Conservation (phyloP, 306 rosid species). For the cucumber (Cucumis sativus) region Cucumber_9930_V3 NC_026660.2:12763501-12764000, state of each 20-base stretch:
- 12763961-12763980: too few species aligned
- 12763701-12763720: background rate
- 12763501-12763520: background rate
- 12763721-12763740: slow-evolving; percentile 2
- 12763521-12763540: background rate
- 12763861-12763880: background rate
- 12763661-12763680: background rate
- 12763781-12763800: background rate
- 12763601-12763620: background rate
- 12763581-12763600: slow-evolving; percentile 5
- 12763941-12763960: too few species aligned
- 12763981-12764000: too few species aligned
- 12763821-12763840: background rate
- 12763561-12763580: background rate
- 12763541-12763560: background rate
- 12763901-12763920: too few species aligned
- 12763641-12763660: background rate
- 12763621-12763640: background rate
- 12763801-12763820: background rate
- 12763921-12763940: too few species aligned
- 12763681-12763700: background rate
- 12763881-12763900: too few species aligned
- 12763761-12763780: background rate
- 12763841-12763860: background rate
- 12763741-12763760: background rate